phyloP scores from a whole-genome alignment of 2,329 filamentous ascomycete species.

The Blumeria graminis region DNA sequence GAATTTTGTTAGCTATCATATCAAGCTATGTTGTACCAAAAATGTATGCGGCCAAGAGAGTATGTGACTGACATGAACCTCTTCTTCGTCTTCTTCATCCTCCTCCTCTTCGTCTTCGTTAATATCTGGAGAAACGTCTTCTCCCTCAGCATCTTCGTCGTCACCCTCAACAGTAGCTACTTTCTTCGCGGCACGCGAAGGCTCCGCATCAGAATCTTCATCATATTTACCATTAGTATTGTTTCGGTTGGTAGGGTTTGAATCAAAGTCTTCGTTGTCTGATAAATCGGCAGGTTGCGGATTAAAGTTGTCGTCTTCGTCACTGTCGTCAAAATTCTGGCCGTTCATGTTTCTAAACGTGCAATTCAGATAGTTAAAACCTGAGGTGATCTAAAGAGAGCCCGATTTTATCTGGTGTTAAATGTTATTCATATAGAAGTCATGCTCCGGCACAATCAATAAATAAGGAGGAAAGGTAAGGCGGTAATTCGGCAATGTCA shows the following conservation, averaged over 20 bases:
- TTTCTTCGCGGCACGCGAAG: constrained; percentile 15
- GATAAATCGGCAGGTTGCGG: constrained; percentile 50
- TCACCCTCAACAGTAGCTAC: constrained; percentile 9
- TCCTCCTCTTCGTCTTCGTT: constrained; percentile 20
- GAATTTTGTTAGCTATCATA: neutral
- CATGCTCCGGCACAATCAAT: too few relatives aligned
- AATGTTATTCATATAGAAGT: too few relatives aligned
- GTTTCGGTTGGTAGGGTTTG: constrained; percentile 11
- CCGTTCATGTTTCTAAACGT: neutral
- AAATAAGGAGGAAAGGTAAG: too few relatives aligned
- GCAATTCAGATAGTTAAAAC: neutral
- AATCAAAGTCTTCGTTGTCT: constrained; percentile 34
- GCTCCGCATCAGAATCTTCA: constrained; percentile 22
- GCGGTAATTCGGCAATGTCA: too few relatives aligned
- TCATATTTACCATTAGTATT: constrained; percentile 14
- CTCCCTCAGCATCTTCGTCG: constrained; percentile 19
- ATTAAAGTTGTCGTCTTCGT: constrained; percentile 76
- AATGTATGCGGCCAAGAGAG: constrained; percentile 9
- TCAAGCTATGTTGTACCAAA: constrained; percentile 8
- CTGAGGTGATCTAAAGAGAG: neutral
- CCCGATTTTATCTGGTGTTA: too few relatives aligned
- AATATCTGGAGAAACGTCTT: constrained; percentile 13
- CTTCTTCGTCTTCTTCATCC: constrained; percentile 20
- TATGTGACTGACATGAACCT: constrained; percentile 14
- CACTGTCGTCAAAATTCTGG: constrained; percentile 26